These are phyloP conservation scores for Fusarium dlaminii DNA, from an alignment of 2,329 filamentous ascomycete genomes.

Conservation along the genomic window DNA sequence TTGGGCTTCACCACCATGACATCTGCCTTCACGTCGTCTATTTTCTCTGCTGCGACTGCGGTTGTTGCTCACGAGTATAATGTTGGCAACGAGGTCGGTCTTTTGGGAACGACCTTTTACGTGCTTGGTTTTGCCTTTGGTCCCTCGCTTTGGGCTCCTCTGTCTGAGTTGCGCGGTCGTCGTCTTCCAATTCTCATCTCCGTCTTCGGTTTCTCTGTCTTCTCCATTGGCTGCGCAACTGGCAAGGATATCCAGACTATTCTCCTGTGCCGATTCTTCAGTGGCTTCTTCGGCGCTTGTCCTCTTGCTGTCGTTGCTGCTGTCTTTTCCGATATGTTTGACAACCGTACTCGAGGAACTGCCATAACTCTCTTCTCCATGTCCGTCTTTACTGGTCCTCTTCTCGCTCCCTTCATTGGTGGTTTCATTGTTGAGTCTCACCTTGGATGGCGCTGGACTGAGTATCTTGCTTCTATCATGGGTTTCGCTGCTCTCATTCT, in stretches of 20 bases:
- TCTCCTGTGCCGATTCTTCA: conserved; percentile 77
- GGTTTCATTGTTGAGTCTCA: conserved; percentile 71
- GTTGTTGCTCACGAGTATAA: conserved; percentile 66
- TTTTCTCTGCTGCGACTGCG: conserved; percentile 75
- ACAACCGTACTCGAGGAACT: conserved; percentile 67
- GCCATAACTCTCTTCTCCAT: conserved; percentile 57
- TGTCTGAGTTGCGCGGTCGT: conserved; percentile 77
- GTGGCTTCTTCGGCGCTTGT: conserved; percentile 76
- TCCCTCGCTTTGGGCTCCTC: conserved; percentile 76
- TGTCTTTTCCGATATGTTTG: conserved; percentile 78
- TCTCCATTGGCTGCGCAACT: conserved; percentile 71
- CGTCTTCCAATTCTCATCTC: conserved; percentile 67
- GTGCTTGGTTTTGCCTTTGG: conserved; percentile 78
- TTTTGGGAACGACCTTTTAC: conserved; percentile 74
- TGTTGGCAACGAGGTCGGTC: conserved; percentile 69
- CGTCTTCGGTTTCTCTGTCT: conserved; percentile 76
- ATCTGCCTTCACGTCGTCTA: conserved; percentile 76
- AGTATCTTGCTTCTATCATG: conserved; percentile 71
- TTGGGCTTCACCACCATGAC: conserved; percentile 79
- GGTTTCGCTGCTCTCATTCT: conserved; percentile 68
- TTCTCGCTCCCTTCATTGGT: conserved; percentile 74
- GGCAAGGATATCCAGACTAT: conserved; percentile 75
- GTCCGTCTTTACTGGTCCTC: conserved; percentile 70
- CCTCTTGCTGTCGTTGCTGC: conserved; percentile 75
- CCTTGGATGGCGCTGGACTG: conserved; percentile 78